Conservation (phyloP, 1,284 basidiomycete species). For the Gymnopus androsaceus region DNA sequence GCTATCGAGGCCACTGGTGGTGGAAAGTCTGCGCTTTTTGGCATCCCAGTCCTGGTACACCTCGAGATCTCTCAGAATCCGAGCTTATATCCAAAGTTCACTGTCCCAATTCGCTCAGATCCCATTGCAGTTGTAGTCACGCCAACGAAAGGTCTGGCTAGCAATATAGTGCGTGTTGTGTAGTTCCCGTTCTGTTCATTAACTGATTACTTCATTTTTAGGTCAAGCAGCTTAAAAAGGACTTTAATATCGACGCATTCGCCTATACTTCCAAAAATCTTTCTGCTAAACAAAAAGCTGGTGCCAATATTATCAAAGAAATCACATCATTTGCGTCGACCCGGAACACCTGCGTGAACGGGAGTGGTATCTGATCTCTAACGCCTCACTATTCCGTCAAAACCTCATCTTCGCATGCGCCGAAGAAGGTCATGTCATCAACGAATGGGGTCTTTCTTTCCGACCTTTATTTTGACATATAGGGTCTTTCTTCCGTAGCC, state of each 20-base stretch:
- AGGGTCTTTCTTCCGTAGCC: too few species aligned
- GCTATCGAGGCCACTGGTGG: constrained; percentile 8
- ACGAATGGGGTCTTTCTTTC: too few species aligned
- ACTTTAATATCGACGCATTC: constrained; percentile 1
- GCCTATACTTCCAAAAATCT: constrained; percentile 9
- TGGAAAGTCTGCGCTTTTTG: constrained; percentile 14
- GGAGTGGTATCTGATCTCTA: too few species aligned
- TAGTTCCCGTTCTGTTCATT: not conserved
- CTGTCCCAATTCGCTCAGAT: not conserved
- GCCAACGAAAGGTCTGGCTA: constrained; percentile 14
- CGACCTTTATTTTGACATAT: too few species aligned
- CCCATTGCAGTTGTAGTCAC: constrained; percentile 12
- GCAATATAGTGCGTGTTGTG: constrained; percentile 7
- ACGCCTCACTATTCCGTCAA: too few species aligned
- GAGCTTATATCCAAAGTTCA: constrained; percentile 1
- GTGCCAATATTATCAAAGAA: not conserved
- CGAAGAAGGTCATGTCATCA: too few species aligned
- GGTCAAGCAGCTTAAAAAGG: constrained; percentile 10
- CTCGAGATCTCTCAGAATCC: not conserved
- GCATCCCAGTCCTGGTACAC: too few species aligned
- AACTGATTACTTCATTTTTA: not conserved
- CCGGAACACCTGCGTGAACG: too few species aligned
- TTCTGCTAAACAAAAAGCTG: not conserved
- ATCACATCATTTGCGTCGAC: too few species aligned
- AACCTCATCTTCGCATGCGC: too few species aligned